Conservation (phyloP, 179 eudicot species). For the Spinacia oleracea region DNA sequence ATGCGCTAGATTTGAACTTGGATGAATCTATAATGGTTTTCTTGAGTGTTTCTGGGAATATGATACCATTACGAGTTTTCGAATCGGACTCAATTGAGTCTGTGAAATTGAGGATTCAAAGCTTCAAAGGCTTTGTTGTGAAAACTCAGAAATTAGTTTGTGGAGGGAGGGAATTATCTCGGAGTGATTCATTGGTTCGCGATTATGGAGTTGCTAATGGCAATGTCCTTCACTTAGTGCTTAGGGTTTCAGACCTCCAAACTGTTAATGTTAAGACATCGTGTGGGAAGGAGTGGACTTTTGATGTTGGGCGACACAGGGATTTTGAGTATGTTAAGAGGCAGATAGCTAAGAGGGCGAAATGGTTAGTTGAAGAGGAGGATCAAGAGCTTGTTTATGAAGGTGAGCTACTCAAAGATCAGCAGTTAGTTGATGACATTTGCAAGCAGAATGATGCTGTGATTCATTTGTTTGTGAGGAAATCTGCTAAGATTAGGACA, state of each 20-base stretch:
- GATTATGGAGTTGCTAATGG: conserved; percentile 81
- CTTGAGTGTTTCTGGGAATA: conserved; percentile 62
- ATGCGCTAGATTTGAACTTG: conserved; percentile 32
- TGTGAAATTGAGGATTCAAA: conserved; percentile 68
- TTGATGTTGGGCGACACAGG: conserved; percentile 53
- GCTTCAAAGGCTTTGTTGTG: conserved; percentile 62
- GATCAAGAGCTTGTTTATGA: conserved; percentile 54
- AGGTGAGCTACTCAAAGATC: conserved; percentile 56
- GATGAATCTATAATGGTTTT: conserved; percentile 57
- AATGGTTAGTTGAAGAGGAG: conserved; percentile 37
- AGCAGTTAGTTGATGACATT: conserved; percentile 47
- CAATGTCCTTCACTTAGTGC: conserved; percentile 64
- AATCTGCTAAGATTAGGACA: conserved; percentile 57
- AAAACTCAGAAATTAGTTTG: conserved; percentile 70
- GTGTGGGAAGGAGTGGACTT: conserved; percentile 61
- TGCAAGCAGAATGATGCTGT: conserved; percentile 53
- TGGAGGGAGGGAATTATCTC: conserved; percentile 70
- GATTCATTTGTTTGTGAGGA: conserved; percentile 65
- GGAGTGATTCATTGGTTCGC: conserved; percentile 54
- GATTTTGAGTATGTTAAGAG: conserved; percentile 69
- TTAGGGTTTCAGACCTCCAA: conserved; percentile 60
- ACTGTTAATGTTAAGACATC: conserved; percentile 56
- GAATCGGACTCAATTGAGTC: conserved; percentile 80
- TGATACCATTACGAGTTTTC: conserved; percentile 58
- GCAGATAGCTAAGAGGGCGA: conserved; percentile 54